Percentiles rank a stretch among this genome's conserved stretches.
Conservation (phyloP, 1,284 basidiomycete species). For the Cutaneotrichosporon cyanovorans region DNA sequence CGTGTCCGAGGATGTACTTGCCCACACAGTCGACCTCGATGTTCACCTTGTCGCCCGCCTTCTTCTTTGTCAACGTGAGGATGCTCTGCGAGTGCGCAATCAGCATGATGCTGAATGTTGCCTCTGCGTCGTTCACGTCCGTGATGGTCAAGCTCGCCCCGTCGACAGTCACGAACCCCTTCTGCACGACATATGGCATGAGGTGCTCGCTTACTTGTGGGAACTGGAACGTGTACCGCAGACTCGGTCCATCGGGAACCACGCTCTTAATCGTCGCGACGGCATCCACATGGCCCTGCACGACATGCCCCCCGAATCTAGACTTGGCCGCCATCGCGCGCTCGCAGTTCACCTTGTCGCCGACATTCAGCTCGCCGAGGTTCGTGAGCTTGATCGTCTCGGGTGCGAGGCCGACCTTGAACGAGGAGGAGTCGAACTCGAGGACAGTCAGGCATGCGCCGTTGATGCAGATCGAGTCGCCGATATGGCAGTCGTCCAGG, state of each 20-base stretch:
- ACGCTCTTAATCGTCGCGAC: slow-evolving; percentile 68
- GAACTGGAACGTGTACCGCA: slow-evolving; percentile 73
- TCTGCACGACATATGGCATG: slow-evolving; percentile 83
- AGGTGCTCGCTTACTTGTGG: slow-evolving; percentile 56
- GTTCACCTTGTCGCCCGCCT: slow-evolving; percentile 74
- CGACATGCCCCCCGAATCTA: slow-evolving; percentile 94
- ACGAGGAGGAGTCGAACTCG: slow-evolving; percentile 64
- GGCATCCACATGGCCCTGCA: slow-evolving; percentile 93
- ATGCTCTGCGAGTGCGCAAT: slow-evolving; percentile 89
- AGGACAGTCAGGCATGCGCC: slow-evolving; percentile 84
- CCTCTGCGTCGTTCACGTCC: slow-evolving; percentile 60
- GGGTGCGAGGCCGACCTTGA: slow-evolving; percentile 90
- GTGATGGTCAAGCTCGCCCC: slow-evolving; percentile 91
- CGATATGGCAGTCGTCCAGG: slow-evolving; percentile 82
- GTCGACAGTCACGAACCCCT: slow-evolving; percentile 93
- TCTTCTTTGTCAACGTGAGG: slow-evolving; percentile 73
- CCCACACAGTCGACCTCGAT: slow-evolving; percentile 61
- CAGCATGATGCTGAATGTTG: slow-evolving; percentile 83
- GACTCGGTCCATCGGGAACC: slow-evolving; percentile 73
- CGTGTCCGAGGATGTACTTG: slow-evolving; percentile 60
- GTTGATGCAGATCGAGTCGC: slow-evolving; percentile 89
- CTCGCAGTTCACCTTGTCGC: slow-evolving; percentile 84
- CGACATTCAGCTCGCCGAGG: slow-evolving; percentile 71
- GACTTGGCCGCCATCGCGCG: slow-evolving; percentile 87
- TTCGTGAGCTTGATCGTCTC: slow-evolving; percentile 90